Conservation (phyloP, 2,329 filamentous ascomycete species). For the Elsinoe arachidis region DNA sequence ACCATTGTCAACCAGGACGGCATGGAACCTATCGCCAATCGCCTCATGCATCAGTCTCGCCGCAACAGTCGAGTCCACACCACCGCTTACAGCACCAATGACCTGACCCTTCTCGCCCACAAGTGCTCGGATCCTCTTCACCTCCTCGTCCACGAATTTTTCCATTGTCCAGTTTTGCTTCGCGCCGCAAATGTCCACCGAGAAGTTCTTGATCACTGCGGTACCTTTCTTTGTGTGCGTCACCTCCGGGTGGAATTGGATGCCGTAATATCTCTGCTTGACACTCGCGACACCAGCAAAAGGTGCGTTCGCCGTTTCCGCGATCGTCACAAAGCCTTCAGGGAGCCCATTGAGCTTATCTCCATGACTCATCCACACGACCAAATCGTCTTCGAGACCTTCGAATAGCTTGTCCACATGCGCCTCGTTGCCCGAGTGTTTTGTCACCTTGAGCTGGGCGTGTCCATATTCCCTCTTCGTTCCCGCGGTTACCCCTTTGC, state of each 20-base stretch:
- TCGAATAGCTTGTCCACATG: constrained; percentile 73
- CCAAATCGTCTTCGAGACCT: constrained; percentile 60
- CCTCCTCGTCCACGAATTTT: constrained; percentile 73
- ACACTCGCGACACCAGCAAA: constrained; percentile 73
- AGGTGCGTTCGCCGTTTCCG: constrained; percentile 64
- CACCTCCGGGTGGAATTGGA: constrained; percentile 88
- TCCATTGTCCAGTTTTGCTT: constrained; percentile 75
- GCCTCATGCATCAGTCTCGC: constrained; percentile 79
- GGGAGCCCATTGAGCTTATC: constrained; percentile 76
- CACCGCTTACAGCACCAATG: constrained; percentile 69
- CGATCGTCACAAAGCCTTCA: constrained; percentile 62
- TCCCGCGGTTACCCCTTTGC: constrained; percentile 59
- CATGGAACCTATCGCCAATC: constrained; percentile 77
- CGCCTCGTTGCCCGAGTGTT: constrained; percentile 44
- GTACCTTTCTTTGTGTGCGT: constrained; percentile 62
- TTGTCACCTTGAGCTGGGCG: constrained; percentile 54
- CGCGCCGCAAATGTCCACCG: constrained; percentile 70
- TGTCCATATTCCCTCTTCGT: constrained; percentile 64
- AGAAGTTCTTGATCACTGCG: constrained; percentile 72
- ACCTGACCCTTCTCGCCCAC: constrained; percentile 79
- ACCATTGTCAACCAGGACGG: constrained; percentile 78
- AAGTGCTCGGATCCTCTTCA: constrained; percentile 67
- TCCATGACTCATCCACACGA: constrained; percentile 80
- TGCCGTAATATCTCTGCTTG: constrained; percentile 62
- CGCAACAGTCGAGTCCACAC: constrained; percentile 83